These are phyloP conservation scores for Meredithiella fracta DNA, from an alignment of 2,329 filamentous ascomycete genomes.

Conservation along the genomic window DNA sequence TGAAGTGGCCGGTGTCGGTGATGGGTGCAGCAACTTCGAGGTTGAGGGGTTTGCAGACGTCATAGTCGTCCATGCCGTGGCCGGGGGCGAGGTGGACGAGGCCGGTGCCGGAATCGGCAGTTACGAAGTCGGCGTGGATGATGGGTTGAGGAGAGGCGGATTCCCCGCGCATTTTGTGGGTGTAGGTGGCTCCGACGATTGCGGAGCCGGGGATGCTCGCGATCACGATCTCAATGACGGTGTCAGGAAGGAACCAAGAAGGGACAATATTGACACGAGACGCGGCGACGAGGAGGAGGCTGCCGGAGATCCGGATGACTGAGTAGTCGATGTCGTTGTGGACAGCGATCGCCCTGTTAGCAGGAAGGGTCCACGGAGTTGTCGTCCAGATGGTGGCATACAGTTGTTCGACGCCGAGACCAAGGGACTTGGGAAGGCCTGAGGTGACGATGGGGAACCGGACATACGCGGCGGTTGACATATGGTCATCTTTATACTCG, in stretches of 20 bases:
- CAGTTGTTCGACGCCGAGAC: slow-evolving; percentile 30
- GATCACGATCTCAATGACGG: slow-evolving; percentile 29
- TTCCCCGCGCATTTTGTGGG: slow-evolving; percentile 49
- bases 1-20: slow-evolving; percentile 67
- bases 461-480: slow-evolving; percentile 60
- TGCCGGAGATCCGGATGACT: slow-evolving; percentile 39
- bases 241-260: slow-evolving; percentile 33
- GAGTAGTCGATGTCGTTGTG: slow-evolving; percentile 58
- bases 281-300: slow-evolving; percentile 55
- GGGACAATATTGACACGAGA: slow-evolving; percentile 47
- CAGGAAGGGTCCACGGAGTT: slow-evolving; percentile 91
- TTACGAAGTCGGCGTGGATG: slow-evolving; percentile 76
- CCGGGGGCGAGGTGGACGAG: slow-evolving; percentile 91
- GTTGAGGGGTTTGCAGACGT: slow-evolving; percentile 53
- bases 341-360: slow-evolving; percentile 78
- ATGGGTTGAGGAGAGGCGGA: slow-evolving; percentile 46
- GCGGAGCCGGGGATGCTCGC: slow-evolving; percentile 46
- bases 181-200: slow-evolving; percentile 50
- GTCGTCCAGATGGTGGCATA: slow-evolving; percentile 96
- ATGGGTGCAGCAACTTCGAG: slow-evolving; percentile 70
- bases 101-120: slow-evolving; percentile 76
- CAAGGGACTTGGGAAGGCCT: slow-evolving; percentile 8
- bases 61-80: slow-evolving; percentile 93
- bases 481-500: slow-evolving; percentile 63
- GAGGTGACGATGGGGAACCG: slow-evolving; percentile 51